Evolutionary conservation across 495 filamentous ascomycete species (phyloP).

Genomic region (Penicillium lagena): DNA sequence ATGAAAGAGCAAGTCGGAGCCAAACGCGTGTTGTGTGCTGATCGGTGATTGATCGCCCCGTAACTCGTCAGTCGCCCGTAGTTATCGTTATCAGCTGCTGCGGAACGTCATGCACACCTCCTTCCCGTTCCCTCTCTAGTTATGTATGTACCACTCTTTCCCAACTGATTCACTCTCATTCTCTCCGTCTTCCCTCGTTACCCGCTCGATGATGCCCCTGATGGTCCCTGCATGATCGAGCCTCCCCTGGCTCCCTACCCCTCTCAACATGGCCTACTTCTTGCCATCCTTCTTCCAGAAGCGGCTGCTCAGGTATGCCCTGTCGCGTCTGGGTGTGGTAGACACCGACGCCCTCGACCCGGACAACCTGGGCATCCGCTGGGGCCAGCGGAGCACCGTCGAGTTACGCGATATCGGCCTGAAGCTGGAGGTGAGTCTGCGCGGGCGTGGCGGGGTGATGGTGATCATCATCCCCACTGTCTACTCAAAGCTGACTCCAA

Average conservation of each 20-base stretch:
- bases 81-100: slow-evolving; percentile 7
- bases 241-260: slow-evolving; percentile 18
- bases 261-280: slow-evolving; percentile 47
- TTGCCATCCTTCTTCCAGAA: slow-evolving; percentile 75
- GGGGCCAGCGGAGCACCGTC: slow-evolving; percentile 68
- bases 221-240: slow-evolving; percentile 17
- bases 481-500: no score
- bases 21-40: no score
- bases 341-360: slow-evolving; percentile 75
- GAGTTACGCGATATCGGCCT: slow-evolving; percentile 79
- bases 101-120: slow-evolving; percentile 21
- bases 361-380: slow-evolving; percentile 69
- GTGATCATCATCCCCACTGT: background rate
- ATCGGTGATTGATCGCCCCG: slow-evolving; percentile 21
- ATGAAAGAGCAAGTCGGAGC: background rate
- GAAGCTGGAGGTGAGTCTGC: slow-evolving; percentile 55
- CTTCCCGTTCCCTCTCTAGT: background rate
- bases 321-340: slow-evolving; percentile 72
- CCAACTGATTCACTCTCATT: background rate
- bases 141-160: no score
- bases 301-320: slow-evolving; percentile 70
- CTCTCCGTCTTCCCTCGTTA: slow-evolving; percentile 2
- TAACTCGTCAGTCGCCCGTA: slow-evolving; percentile 22
- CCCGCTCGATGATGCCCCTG: slow-evolving; percentile 13
- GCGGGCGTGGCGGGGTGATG: background rate